Percentiles rank a stretch among this genome's conserved stretches.
Evolutionary conservation across 2,329 filamentous ascomycete species (phyloP).

Genomic region (Drechslerella dactyloides): DNA sequence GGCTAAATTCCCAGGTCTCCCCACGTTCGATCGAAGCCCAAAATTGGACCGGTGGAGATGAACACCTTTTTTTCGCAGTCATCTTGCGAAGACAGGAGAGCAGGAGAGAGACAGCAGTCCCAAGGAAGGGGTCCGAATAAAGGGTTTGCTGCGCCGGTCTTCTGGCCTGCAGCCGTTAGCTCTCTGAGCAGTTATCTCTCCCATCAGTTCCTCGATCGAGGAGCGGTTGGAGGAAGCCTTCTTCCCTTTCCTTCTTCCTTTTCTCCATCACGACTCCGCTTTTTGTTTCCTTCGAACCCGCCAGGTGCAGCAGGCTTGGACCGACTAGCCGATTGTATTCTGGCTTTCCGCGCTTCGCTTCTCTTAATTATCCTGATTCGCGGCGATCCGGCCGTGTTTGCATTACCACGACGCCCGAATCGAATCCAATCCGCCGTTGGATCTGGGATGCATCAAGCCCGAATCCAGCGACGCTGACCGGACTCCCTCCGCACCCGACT

Average conservation of each 20-base stretch:
- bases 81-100: conserved; percentile 1
- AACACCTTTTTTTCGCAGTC: conserved; percentile 18
- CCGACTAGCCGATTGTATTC: conserved; percentile 36
- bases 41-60: conserved; percentile 46
- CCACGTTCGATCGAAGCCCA: conserved; percentile 31
- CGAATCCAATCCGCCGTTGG: conserved; percentile 6
- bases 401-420: conserved; percentile 25
- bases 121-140: conserved; percentile 44
- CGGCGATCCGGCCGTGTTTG: conserved; percentile 39
- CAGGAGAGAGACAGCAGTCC: conserved; percentile 4
- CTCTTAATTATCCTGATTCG: conserved; percentile 28
- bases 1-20: conserved; percentile 49
- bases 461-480: conserved; percentile 35
- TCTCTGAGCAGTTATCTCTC: conserved; percentile 26
- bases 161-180: conserved; percentile 35
- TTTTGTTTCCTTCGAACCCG: not conserved
- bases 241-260: conserved; percentile 34
- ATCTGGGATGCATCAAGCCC: not conserved
- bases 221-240: conserved; percentile 18
- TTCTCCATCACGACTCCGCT: not conserved
- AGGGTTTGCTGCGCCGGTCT: conserved; percentile 34
- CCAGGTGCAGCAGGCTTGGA: conserved; percentile 11
- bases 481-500: conserved; percentile 36
- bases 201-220: conserved; percentile 49
- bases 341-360: conserved; percentile 23